These are phyloP conservation scores for Leptomonas pyrrhocoris DNA, from an alignment of 208 protist species.

Conservation along the genomic window DNA sequence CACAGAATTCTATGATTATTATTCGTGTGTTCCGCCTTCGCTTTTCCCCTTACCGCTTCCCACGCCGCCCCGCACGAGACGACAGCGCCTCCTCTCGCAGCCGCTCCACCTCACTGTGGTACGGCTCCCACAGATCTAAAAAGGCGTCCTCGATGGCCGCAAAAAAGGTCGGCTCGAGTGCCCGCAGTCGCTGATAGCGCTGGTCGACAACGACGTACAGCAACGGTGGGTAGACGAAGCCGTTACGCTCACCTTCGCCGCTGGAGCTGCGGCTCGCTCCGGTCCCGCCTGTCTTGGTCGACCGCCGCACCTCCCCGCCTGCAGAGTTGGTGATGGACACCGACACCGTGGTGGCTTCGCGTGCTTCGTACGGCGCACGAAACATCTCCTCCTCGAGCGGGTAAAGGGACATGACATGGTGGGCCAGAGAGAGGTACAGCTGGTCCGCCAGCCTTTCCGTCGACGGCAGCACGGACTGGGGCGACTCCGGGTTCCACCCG, in stretches of 20 bases:
- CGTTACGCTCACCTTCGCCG: constrained; percentile 65
- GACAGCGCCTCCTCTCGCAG: constrained; percentile 73
- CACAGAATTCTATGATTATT: neutral
- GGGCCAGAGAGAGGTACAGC: constrained; percentile 77
- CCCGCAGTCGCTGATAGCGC: constrained; percentile 64
- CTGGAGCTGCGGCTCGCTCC: constrained; percentile 16
- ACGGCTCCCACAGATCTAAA: constrained; percentile 81
- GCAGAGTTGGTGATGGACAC: neutral
- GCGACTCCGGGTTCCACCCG: constrained; percentile 63
- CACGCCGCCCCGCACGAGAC: constrained; percentile 48
- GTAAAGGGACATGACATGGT: constrained; percentile 57
- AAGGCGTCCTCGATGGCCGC: constrained; percentile 73
- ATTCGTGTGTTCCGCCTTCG: neutral
- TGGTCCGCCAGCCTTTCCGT: constrained; percentile 57
- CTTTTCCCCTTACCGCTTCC: constrained; percentile 50
- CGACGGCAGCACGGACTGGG: constrained; percentile 10
- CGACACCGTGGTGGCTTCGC: constrained; percentile 45
- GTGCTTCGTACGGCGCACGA: constrained; percentile 73
- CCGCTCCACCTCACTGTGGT: constrained; percentile 77
- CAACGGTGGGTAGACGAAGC: constrained; percentile 58
- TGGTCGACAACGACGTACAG: constrained; percentile 75
- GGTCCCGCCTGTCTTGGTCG: constrained; percentile 8
- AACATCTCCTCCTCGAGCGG: constrained; percentile 78
- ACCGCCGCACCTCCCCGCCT: constrained; percentile 8
- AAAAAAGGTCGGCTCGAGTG: constrained; percentile 84